Evolutionary conservation across 2,329 filamentous ascomycete species (phyloP).

Genomic region (Nemania bipapillata): DNA sequence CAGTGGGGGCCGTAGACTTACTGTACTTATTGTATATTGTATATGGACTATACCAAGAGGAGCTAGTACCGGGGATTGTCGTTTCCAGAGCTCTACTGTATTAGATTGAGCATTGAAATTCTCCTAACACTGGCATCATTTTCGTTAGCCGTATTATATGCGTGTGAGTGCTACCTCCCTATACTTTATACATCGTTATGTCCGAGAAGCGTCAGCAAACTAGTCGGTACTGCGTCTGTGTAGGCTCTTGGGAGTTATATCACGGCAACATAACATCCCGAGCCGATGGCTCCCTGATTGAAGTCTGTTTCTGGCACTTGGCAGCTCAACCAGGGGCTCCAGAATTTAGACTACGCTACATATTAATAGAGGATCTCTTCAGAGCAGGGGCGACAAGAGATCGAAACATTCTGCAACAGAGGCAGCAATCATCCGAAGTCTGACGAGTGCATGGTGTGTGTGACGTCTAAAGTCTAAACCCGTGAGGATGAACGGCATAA

Average conservation of each 20-base stretch:
- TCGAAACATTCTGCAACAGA: constrained; percentile 49
- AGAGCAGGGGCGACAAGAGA: constrained; percentile 45
- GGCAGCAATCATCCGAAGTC: constrained; percentile 50
- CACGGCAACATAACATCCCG: constrained; percentile 44
- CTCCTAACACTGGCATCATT: neutral
- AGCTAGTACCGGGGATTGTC: constrained; percentile 1
- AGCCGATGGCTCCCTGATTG: constrained; percentile 46
- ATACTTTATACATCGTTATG: constrained; percentile 23
- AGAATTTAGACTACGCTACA: constrained; percentile 10
- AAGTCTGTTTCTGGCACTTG: constrained; percentile 37
- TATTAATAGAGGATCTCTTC: constrained; percentile 36
- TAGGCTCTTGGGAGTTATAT: constrained; percentile 32
- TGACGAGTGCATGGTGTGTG: constrained; percentile 47
- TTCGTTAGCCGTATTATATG: neutral
- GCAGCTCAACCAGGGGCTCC: constrained; percentile 33
- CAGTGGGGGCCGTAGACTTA: neutral
- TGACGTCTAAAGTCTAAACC: constrained; percentile 44
- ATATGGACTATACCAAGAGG: constrained; percentile 1
- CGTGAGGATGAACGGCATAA: constrained; percentile 58
- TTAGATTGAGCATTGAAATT: constrained; percentile 3
- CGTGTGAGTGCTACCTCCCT: neutral
- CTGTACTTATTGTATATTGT: neutral
- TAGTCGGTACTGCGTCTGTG: too few species aligned
- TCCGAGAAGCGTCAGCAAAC: constrained; percentile 38
- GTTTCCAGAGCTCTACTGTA: neutral